Evolutionary conservation across 768 basidiomycete species (phyloP), one percentile per base, ranked within the genome.

Genomic region (Naganishia vaughanmartiniae): DNA sequence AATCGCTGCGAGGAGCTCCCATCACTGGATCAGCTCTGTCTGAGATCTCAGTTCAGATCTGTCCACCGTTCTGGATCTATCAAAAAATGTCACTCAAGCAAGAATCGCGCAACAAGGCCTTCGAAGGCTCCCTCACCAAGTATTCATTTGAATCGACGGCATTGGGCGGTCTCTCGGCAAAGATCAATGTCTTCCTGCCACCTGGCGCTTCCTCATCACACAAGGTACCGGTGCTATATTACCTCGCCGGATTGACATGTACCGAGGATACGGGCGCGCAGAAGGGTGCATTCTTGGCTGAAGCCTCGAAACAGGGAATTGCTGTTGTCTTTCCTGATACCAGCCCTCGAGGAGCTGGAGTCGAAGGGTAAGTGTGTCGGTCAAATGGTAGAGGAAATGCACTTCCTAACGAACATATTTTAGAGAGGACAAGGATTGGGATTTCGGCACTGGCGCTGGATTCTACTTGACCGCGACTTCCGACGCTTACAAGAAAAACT

Each of bases 271-370:
- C 90, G 66, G 95, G 90, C 0, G 87, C 95, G 1, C 92, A 94
- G 82, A 98, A 99, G 81, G 94, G 92, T n/a, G 87, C 86, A 14
- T 95, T 98, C 83, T 83, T 97, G 46, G 85, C 87, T n/a, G 87
- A 89, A 48, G 95, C 95, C 1, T 87, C 92, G 5, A 84, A 87
- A 24, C 88, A 95, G 76, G 89, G 90, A 7, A 89, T 99, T 67
- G 94, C 96, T 0, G 83, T 98, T 60, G 87, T 98, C 69, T 92
- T 97, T 80, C 92, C 96, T 1, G 96, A 99, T 78, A 98, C 95
- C 0, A 93, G 91, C 39, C 96, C 96, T 0, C 87, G 96, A 45
- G 93, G 93, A 4, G 93, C 95, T 21, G 89, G 88, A 21, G 85
- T 92, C 70, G 87, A 89, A 60, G 91, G 89, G 55, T 93, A 93